A percentile compares a stretch with the other conserved stretches of the same genome.
These are phyloP conservation scores for Clarireedia paspali DNA, from an alignment of 2,329 filamentous ascomycete species.

Conservation along the genomic window DNA sequence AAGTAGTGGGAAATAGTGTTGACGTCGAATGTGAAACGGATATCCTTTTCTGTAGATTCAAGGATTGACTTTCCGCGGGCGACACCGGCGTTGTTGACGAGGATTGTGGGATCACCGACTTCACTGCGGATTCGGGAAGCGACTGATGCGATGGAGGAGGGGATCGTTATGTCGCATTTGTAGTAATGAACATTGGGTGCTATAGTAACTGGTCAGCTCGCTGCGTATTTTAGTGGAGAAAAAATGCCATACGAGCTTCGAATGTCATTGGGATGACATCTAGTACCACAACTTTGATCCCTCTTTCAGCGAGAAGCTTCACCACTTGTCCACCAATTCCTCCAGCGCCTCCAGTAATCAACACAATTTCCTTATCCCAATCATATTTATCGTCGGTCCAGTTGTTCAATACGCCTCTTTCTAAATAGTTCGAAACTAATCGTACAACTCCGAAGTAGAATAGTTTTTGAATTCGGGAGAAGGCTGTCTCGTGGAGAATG, in stretches of 20 bases:
- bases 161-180: constrained; percentile 60
- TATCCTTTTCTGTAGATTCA: constrained; percentile 45
- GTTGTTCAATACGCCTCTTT: constrained; percentile 41
- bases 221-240: not conserved
- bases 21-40: constrained; percentile 63
- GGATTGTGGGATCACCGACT: constrained; percentile 58
- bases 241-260: constrained; percentile 34
- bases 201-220: constrained; percentile 15
- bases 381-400: constrained; percentile 48
- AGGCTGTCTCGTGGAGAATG: constrained; percentile 42
- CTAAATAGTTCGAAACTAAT: constrained; percentile 43
- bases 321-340: constrained; percentile 66
- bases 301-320: constrained; percentile 53
- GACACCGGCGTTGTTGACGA: constrained; percentile 67
- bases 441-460: constrained; percentile 44
- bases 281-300: constrained; percentile 61
- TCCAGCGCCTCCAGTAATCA: constrained; percentile 67
- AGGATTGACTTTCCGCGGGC: constrained; percentile 55
- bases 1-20: constrained; percentile 63
- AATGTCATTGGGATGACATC: constrained; percentile 59
- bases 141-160: constrained; percentile 42
- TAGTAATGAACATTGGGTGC: constrained; percentile 56
- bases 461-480: constrained; percentile 45
- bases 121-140: constrained; percentile 45
- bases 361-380: constrained; percentile 62